Evolutionary conservation across 352 stramenopile species (phyloP).

Genomic region (Globisporangium canariense): DNA sequence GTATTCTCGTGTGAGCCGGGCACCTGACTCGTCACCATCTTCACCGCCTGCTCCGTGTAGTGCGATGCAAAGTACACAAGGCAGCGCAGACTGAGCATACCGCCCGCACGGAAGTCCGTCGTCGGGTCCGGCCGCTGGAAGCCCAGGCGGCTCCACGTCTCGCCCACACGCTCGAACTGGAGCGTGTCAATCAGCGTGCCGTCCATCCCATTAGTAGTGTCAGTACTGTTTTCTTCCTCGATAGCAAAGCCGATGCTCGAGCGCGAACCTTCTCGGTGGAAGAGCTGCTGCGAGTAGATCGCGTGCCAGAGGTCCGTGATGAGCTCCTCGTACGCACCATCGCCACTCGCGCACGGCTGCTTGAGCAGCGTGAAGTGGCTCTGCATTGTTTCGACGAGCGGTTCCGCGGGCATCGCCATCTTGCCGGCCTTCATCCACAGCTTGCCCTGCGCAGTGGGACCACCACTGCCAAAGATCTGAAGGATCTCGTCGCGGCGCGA

Average conservation of each 20-base stretch:
- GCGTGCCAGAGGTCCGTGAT: conserved; percentile 57
- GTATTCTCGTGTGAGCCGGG: conserved; percentile 77
- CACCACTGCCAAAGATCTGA: conserved; percentile 44
- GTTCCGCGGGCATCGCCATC: conserved; percentile 45
- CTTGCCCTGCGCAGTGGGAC: conserved; percentile 22
- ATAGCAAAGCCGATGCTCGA: conserved; percentile 21
- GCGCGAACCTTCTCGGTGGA: conserved; percentile 22
- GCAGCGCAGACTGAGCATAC: conserved; percentile 76
- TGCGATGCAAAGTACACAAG: conserved; percentile 78
- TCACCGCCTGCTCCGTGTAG: conserved; percentile 61
- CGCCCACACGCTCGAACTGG: conserved; percentile 65
- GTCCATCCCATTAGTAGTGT: conserved; percentile 7
- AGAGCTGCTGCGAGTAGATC: conserved; percentile 57
- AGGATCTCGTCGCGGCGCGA: conserved; percentile 38
- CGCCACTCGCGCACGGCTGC: conserved; percentile 61
- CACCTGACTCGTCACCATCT: conserved; percentile 76
- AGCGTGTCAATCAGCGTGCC: background rate
- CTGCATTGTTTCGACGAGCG: conserved; percentile 61
- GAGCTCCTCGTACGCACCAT: conserved; percentile 60
- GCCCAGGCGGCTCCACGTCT: conserved; percentile 76
- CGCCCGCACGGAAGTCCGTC: conserved; percentile 80
- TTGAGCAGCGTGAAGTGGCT: conserved; percentile 62
- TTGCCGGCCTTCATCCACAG: conserved; percentile 63
- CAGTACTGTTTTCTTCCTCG: conserved; percentile 5
- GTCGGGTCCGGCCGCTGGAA: conserved; percentile 85